phyloP scores from a whole-genome alignment of 2,329 filamentous ascomycete species.

The Pseudogymnoascus sp. region DNA sequence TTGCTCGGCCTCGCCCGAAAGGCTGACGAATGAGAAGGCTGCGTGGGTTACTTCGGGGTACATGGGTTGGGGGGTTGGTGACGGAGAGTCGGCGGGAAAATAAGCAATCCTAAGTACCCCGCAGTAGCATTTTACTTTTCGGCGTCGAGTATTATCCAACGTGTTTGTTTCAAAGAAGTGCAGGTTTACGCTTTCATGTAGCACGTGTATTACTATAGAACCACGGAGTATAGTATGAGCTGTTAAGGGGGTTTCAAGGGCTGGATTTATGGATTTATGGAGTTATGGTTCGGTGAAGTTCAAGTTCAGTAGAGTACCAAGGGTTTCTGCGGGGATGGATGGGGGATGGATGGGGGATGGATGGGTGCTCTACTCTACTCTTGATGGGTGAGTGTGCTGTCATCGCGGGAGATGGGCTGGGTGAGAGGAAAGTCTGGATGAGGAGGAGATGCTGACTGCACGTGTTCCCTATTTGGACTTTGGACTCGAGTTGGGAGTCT shows the following conservation, averaged over 20 bases:
- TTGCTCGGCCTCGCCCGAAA: neutral
- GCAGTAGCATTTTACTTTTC: neutral
- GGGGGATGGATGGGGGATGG: no score
- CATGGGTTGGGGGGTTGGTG: neutral
- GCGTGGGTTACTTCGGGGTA: neutral
- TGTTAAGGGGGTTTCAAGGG: neutral
- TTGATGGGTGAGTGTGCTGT: no score
- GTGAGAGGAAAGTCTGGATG: no score
- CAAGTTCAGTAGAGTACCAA: neutral
- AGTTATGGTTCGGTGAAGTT: neutral
- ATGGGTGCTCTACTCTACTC: no score
- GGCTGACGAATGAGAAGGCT: neutral
- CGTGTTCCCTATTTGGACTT: neutral
- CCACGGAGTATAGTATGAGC: neutral
- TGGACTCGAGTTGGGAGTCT: neutral
- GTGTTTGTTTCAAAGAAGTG: neutral
- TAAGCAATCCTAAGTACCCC: neutral
- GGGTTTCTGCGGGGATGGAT: neutral
- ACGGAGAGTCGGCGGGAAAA: neutral
- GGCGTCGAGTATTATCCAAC: no score
- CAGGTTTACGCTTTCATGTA: neutral
- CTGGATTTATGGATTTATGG: neutral
- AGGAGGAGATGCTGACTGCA: no score
- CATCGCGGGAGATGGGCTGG: no score
- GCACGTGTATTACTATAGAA: neutral